These are phyloP conservation scores for Penicillium capsulatum DNA, from an alignment of 2,329 filamentous ascomycete species.

Conservation along the genomic window DNA sequence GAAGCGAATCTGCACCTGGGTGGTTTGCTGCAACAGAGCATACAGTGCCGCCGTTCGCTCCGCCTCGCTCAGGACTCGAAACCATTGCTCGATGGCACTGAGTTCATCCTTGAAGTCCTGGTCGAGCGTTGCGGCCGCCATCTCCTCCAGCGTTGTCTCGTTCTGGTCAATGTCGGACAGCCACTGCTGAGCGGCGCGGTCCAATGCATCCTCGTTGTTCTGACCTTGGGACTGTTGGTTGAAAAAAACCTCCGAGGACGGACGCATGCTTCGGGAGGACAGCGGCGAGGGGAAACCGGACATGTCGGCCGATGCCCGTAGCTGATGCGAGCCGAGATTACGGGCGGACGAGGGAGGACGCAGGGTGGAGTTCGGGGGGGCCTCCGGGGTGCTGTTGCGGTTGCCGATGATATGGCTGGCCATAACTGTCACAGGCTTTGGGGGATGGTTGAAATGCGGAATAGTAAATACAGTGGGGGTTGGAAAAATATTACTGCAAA, in stretches of 20 bases:
- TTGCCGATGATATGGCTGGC: constrained; percentile 70
- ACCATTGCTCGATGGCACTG: constrained; percentile 99
- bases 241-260: constrained; percentile 89
- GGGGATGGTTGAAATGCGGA: constrained; percentile 17
- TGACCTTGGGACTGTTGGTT: constrained; percentile 69
- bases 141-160: constrained; percentile 96
- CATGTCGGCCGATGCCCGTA: constrained; percentile 96
- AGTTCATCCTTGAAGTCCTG: constrained; percentile 99
- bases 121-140: constrained; percentile 96
- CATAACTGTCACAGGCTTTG: constrained; percentile 37
- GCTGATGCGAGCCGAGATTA: constrained; percentile 72
- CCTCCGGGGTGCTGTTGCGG: constrained; percentile 95
- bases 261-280: constrained; percentile 75
- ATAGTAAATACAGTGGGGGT: constrained; percentile 33
- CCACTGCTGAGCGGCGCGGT: constrained; percentile 96
- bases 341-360: constrained; percentile 82
- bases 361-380: constrained; percentile 66
- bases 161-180: constrained; percentile 98
- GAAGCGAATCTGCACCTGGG: constrained; percentile 97
- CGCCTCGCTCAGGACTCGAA: constrained; percentile 92
- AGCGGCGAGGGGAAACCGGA: constrained; percentile 70
- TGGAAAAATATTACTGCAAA: constrained; percentile 40
- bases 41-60: constrained; percentile 94
- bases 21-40: constrained; percentile 93
- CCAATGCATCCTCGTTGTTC: constrained; percentile 76